These are phyloP conservation scores for Leishmania amazonensis DNA, from an alignment of 208 protist species.

Conservation along the genomic window DNA sequence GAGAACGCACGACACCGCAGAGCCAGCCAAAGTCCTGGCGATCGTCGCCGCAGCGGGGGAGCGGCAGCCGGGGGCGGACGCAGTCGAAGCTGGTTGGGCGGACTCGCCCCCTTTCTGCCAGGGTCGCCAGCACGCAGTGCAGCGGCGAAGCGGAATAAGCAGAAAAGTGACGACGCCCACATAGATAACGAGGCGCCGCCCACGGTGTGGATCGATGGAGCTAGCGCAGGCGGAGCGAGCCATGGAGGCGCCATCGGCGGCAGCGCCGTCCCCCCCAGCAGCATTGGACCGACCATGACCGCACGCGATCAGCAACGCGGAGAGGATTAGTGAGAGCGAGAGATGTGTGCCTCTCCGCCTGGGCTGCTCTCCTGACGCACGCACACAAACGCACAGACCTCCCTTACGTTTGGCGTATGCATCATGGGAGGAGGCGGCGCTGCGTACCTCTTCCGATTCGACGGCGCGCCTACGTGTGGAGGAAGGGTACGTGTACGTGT, in stretches of 20 bases:
- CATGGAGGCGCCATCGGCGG: not conserved
- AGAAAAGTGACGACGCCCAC: not conserved
- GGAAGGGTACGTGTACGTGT: not conserved
- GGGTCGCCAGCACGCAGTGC: slow-evolving; percentile 8
- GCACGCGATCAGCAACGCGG: slow-evolving; percentile 18
- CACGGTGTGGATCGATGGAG: not conserved
- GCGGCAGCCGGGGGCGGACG: not conserved
- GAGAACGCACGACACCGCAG: slow-evolving; percentile 7
- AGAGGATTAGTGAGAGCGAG: not conserved
- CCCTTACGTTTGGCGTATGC: not conserved
- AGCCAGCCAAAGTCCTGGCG: not conserved
- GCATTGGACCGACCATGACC: slow-evolving; percentile 16
- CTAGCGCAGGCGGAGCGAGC: not conserved
- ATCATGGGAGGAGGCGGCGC: not conserved
- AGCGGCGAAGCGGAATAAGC: not conserved
- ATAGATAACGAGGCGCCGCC: not conserved
- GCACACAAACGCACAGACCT: not conserved
- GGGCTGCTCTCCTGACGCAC: not conserved
- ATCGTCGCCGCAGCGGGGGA: slow-evolving; percentile 1
- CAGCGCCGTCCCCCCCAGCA: slow-evolving; percentile 16
- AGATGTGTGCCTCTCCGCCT: not conserved
- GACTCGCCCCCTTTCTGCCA: not conserved
- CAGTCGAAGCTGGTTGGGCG: slow-evolving; percentile 5
- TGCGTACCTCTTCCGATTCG: not conserved
- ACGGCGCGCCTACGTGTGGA: not conserved